These are phyloP conservation scores for Phaeomoniella chlamydospora DNA, from an alignment of 2,329 filamentous ascomycete genomes.

Conservation along the genomic window DNA sequence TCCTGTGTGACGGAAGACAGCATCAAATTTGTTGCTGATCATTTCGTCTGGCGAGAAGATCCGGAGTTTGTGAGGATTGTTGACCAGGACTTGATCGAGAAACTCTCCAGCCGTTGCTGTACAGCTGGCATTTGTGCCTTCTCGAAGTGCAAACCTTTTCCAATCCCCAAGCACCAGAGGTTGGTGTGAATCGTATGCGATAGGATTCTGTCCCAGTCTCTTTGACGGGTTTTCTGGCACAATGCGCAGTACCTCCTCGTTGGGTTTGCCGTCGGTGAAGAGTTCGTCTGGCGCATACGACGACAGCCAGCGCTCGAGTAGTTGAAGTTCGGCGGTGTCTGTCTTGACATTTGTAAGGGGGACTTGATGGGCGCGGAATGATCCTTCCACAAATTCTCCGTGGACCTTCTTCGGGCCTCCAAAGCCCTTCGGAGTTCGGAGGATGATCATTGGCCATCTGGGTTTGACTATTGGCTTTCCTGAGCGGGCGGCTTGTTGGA, in stretches of 20 bases:
- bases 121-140: conserved; percentile 35
- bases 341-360: conserved; percentile 44
- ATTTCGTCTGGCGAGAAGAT: conserved; percentile 52
- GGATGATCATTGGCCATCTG: conserved; percentile 48
- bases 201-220: conserved; percentile 42
- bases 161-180: conserved; percentile 40
- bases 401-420: conserved; percentile 46
- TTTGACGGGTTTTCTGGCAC: conserved; percentile 38
- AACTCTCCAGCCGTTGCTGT: conserved; percentile 43
- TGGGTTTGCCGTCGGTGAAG: conserved; percentile 36
- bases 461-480: conserved; percentile 47
- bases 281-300: conserved; percentile 39
- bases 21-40: conserved; percentile 47
- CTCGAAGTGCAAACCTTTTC: conserved; percentile 34
- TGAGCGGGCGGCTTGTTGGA: conserved; percentile 45
- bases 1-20: conserved; percentile 38
- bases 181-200: conserved; percentile 36
- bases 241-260: conserved; percentile 33
- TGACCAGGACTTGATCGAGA: conserved; percentile 37
- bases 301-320: conserved; percentile 42
- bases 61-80: conserved; percentile 41
- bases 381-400: conserved; percentile 47
- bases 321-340: conserved; percentile 37
- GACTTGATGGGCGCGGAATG: conserved; percentile 50
- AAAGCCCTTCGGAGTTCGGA: conserved; percentile 54